These are phyloP conservation scores for Blastomyces emzantsi DNA, from an alignment of 2,329 filamentous ascomycete genomes.

Conservation along the genomic window DNA sequence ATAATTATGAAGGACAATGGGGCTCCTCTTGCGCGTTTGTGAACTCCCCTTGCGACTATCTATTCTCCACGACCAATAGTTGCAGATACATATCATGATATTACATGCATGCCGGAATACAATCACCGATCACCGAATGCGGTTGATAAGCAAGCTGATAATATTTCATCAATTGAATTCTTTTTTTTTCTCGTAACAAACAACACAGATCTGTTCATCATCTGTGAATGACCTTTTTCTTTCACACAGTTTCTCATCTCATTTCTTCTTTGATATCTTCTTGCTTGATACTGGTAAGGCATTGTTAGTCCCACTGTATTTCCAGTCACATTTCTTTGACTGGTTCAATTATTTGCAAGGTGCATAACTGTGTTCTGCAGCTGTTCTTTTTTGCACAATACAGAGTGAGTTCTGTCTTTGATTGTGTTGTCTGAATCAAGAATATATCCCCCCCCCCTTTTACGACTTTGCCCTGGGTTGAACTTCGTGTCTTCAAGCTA, in stretches of 20 bases:
- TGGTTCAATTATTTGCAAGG: background rate
- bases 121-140: too few species aligned
- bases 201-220: background rate
- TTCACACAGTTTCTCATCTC: constrained; percentile 1
- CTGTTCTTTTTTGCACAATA: background rate
- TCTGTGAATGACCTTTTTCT: background rate
- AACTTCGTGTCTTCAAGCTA: background rate
- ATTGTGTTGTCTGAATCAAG: background rate
- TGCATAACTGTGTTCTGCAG: background rate
- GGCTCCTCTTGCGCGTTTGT: background rate
- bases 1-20: background rate
- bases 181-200: background rate
- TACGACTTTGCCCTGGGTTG: background rate
- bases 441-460: too few species aligned
- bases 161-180: background rate
- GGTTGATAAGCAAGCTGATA: background rate
- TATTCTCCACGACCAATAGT: background rate
- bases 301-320: background rate
- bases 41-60: background rate
- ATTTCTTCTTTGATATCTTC: background rate
- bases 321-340: background rate
- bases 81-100: background rate
- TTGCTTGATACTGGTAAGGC: background rate
- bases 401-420: background rate
- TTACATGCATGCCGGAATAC: background rate